Evolutionary conservation across 176 grass and related monocot species (phyloP), one percentile per base, ranked within the genome.

Genomic region (Bothriochloa decipiens): DNA sequence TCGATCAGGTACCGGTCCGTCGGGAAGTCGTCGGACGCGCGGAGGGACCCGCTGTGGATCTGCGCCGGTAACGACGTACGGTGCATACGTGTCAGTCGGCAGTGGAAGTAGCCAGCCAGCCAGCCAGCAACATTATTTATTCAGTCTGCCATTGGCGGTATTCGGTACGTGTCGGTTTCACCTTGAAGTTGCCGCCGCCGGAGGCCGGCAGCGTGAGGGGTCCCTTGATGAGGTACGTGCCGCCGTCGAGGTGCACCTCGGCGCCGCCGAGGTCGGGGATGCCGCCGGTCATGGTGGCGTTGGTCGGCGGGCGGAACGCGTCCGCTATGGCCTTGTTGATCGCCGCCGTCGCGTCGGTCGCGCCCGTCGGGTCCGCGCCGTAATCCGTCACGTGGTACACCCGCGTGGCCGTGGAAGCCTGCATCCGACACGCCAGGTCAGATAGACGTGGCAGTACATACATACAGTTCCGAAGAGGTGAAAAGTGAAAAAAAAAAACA

Each of bases 231-330:
- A 99, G 76, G 84, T 94, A 99, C 18, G 86, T 69, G 50, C 97
- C 97, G 45, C 97, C 97, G 83, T 94, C 97, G 26, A 99, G 85
- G 74, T 96, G 90, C 58, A 99, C 53, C 83, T 99, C 91, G 4
- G 87, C 86, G 62, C 97, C 97, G 55, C 97, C 91, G 20, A 99
- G 91, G 70, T 99, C 91, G 12, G 89, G 71, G 36, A 99, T 91
- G 68, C 93, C 91, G 65, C 83, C 90, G 41, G 89, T 92, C 78
- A 96, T 77, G 17, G 83, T 92, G 11, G 63, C 49, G 70, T 84
- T 87, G 7, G 91, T 83, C 13, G 85, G 74, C 8, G 75, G 28
- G 36, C 68, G 32, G 84, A 94, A 99, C 9, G 96, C 96, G 42
- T 90, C 93, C n/a, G 96, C 86, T 36, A 99, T 86, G 81, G 93